These are phyloP conservation scores for Corinectria fuckeliana DNA, from an alignment of 2,329 filamentous ascomycete species.

Conservation along the genomic window DNA sequence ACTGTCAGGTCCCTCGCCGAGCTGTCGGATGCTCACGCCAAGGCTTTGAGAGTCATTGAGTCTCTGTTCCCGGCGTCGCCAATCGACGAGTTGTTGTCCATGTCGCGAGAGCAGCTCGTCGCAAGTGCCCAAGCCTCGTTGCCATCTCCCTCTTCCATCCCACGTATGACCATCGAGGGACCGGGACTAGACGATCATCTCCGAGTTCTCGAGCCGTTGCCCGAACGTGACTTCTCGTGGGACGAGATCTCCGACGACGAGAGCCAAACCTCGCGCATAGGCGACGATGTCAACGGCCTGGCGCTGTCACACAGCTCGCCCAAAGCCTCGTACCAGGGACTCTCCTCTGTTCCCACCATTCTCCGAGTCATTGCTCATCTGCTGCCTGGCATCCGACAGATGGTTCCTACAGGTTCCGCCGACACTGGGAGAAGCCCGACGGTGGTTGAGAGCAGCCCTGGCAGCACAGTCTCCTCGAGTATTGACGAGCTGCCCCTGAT, in stretches of 20 bases:
- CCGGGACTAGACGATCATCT: background rate
- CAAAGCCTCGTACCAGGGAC: background rate
- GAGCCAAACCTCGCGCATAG: slow-evolving; percentile 2
- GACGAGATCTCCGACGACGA: slow-evolving; percentile 12
- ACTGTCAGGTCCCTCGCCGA: background rate
- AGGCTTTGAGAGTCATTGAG: background rate
- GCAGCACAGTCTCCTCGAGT: background rate
- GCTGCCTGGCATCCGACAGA: background rate
- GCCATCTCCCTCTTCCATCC: too few species aligned
- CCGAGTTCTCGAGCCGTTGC: background rate
- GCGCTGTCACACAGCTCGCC: slow-evolving; percentile 27
- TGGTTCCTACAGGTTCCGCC: background rate
- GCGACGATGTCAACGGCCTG: slow-evolving; percentile 13
- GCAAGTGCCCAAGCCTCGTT: background rate
- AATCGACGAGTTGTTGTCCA: background rate
- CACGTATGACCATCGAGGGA: background rate
- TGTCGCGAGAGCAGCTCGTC: background rate
- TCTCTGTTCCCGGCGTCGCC: background rate
- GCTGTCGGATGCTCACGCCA: background rate
- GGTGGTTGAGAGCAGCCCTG: background rate
- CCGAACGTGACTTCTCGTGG: slow-evolving; percentile 14
- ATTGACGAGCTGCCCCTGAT: background rate
- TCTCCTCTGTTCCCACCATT: slow-evolving; percentile 10
- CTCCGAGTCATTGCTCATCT: background rate
- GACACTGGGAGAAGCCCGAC: too few species aligned